Base-by-base conservation (phyloP, 1,284 basidiomycete species). In the Kwoniella shivajii region DNA sequence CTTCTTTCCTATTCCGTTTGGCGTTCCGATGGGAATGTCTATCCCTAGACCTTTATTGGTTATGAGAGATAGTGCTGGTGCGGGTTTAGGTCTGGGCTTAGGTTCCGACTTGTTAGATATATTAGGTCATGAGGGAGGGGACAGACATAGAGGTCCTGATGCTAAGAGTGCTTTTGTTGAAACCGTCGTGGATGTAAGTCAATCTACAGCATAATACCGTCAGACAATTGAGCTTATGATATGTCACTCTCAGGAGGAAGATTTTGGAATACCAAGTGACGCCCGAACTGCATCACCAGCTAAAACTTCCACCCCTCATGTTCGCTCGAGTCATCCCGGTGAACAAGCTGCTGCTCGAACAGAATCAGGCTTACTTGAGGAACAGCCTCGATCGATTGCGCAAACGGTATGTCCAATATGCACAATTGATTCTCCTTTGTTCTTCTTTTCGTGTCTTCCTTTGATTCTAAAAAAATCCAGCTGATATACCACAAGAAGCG, bases 171-270 rank as follows among this genome's bases (percentile, higher is more conserved):
- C 75, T 6, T 74, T 69, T 57, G 75, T 74, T 2, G 74, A 78
- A 63, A 74, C 72, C 9, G 65, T 77, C 3, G 63, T 68, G 39
- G 75, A 78, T 55, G 74, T 74, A 33, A 62, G 75, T 68, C 2
- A 44, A 10, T 4, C 14, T 38, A 14, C 18, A 34, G n/a, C n/a
- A 37, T 26, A 6, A 11, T 14, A 20, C 9, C n/a, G 33, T 41
- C 20, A 30, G 6, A 0, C 6, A n/a, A 5, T 14, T 24, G 7
- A 24, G 53, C 56, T 60, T 27, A 58, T n/a, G n/a, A 26, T 34
- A 6, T 6, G 38, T 6, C 24, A 24, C n/a, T 4, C 14, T 3
- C 37, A 66, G 61, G 61, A 66, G 42, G 54, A 66, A 49, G 56
- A 52, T 10, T 48, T 53, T 20, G 49, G 50, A 5, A 36, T 46